Base-by-base conservation (phyloP, 2,329 filamentous ascomycete species). In the Aspergillus fructus region DNA sequence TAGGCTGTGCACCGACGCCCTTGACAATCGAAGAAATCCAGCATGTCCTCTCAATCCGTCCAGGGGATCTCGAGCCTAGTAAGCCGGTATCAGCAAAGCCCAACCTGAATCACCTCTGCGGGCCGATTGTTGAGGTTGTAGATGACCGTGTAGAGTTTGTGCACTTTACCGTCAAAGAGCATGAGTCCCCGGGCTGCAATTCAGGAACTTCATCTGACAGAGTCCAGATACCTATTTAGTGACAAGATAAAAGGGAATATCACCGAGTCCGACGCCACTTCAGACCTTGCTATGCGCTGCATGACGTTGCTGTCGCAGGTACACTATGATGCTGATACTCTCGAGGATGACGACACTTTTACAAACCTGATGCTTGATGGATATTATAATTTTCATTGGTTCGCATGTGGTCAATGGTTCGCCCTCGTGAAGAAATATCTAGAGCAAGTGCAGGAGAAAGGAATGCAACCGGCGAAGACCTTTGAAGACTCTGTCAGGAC, bases 91-190 rank as follows among this genome's bases (percentile, higher is more conserved):
- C 21, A 8, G 8, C 27, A 13, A 41, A 15, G 7, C 40, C 67
- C 9, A 59, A 65, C 41, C 6, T 68, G 27, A 49, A 61, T 34
- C 30, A 49, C 19, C 39, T 71, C 7, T 72, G 70, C 51, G 71
- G 71, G 4, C 68, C 71, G 1, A 62, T 74, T 23, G 55, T 74
- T 4, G 71, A 74, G 55, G 40, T 68, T 19, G 58, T 65, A 1
- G 64, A 72, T 59, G 64, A 60, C 3, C 55, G 61, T 21, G 56
- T 70, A 11, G 69, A 70, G 3, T 70, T 74, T 51, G 68, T 72
- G 4, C 70, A 74, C 51, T 74, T 72, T 56, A 74, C 70, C 3
- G 71, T 64, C 15, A 66, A 71, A 49, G 64, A 72, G 81, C 96
- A 52, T 30, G 49, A 8, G 37, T n/a, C 37, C 37, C 37, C 37